Percentiles rank a stretch among this genome's conserved stretches.
Evolutionary conservation across 495 filamentous ascomycete genomes (phyloP).

Genomic region (Trichoderma orchidacearum): DNA sequence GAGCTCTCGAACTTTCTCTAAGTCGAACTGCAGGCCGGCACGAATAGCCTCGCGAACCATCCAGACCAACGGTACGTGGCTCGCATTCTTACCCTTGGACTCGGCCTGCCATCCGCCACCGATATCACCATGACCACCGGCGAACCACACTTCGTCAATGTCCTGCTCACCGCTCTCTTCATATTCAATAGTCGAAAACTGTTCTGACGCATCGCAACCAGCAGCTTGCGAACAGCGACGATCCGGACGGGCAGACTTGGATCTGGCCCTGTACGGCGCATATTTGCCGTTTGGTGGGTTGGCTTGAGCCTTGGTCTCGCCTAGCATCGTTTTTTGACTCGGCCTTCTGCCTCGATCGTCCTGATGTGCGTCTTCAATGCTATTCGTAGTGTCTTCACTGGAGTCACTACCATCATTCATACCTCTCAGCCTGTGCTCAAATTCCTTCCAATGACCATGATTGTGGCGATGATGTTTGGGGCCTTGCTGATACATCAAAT

Average conservation of each 20-base stretch:
- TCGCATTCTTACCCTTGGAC: constrained; percentile 44
- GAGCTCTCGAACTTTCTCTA: constrained; percentile 50
- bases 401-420: constrained; percentile 15
- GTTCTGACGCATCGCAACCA: constrained; percentile 1
- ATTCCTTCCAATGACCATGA: constrained; percentile 7
- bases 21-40: constrained; percentile 60
- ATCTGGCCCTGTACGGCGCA: constrained; percentile 31
- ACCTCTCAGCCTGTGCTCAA: constrained; percentile 24
- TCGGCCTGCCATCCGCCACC: constrained; percentile 69
- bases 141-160: constrained; percentile 76
- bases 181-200: constrained; percentile 25
- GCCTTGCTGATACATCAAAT: constrained; percentile 49
- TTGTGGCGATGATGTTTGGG: constrained; percentile 20
- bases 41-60: constrained; percentile 71
- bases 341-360: neutral
- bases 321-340: constrained; percentile 5
- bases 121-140: constrained; percentile 70
- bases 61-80: constrained; percentile 67
- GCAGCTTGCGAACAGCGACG: neutral
- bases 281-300: constrained; percentile 5
- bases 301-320: constrained; percentile 7
- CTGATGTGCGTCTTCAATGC: neutral
- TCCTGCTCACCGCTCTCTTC: constrained; percentile 54
- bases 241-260: constrained; percentile 5
- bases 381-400: neutral